phyloP scores from a whole-genome alignment of 768 basidiomycete genomes.

The Coprinellus micaceus region DNA sequence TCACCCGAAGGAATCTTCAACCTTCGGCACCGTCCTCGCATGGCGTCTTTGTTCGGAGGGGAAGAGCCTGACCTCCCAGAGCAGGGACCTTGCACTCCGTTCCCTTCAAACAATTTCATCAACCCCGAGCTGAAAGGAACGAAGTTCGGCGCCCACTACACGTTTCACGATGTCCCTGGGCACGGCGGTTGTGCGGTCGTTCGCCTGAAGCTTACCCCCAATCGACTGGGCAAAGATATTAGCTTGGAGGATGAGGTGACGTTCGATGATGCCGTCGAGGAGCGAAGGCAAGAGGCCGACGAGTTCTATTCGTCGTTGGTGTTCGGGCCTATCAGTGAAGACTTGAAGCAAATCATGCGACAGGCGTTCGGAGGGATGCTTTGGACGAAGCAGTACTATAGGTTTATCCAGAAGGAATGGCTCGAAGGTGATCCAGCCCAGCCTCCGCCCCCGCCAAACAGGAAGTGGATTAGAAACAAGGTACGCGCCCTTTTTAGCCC shows the following conservation, averaged over 20 bases:
- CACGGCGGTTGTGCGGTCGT: slow-evolving; percentile 94
- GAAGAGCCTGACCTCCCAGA: slow-evolving; percentile 39
- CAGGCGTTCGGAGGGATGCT: slow-evolving; percentile 96
- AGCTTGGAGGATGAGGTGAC: slow-evolving; percentile 80
- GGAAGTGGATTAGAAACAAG: slow-evolving; percentile 80
- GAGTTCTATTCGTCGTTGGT: slow-evolving; percentile 85
- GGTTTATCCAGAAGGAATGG: slow-evolving; percentile 97
- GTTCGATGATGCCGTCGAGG: slow-evolving; percentile 89
- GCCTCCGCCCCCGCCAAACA: slow-evolving; percentile 87
- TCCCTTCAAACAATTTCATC: slow-evolving; percentile 60
- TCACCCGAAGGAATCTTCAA: slow-evolving; percentile 44
- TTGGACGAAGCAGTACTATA: slow-evolving; percentile 98
- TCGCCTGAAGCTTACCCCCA: slow-evolving; percentile 85
- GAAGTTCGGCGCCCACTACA: slow-evolving; percentile 90
- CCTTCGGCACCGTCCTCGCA: slow-evolving; percentile 47
- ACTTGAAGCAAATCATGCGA: slow-evolving; percentile 92
- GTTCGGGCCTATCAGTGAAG: slow-evolving; percentile 83
- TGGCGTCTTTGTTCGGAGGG: slow-evolving; percentile 40
- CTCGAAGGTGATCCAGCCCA: slow-evolving; percentile 93
- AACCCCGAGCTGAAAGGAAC: slow-evolving; percentile 88
- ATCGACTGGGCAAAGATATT: slow-evolving; percentile 68
- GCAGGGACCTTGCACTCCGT: slow-evolving; percentile 59
- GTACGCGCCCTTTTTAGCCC: slow-evolving; percentile 37
- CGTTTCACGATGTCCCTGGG: slow-evolving; percentile 81
- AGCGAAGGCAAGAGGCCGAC: slow-evolving; percentile 88